A percentile compares a stretch with the other conserved stretches of the same genome.
Evolutionary conservation across 805 yeast species (phyloP).

Genomic region (Saccharomycopsis sp.): DNA sequence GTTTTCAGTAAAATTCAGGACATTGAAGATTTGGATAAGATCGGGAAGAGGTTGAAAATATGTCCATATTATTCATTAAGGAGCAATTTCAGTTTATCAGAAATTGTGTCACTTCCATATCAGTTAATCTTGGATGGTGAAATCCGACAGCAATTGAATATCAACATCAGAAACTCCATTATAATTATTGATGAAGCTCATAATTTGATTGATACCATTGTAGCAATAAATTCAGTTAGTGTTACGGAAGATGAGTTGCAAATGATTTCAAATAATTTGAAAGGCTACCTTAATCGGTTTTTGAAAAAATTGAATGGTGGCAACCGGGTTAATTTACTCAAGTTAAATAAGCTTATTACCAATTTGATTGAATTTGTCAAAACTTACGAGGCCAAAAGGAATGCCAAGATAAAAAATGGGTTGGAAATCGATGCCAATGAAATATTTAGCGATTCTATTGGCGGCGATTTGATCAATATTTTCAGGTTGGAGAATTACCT

Average conservation of each 20-base stretch:
- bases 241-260: conserved; percentile 45
- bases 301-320: conserved; percentile 58
- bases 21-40: conserved; percentile 65
- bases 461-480: conserved; percentile 67
- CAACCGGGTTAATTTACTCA: conserved; percentile 63
- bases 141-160: conserved; percentile 51
- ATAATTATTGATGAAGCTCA: conserved; percentile 92
- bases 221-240: conserved; percentile 57
- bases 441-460: conserved; percentile 45
- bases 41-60: conserved; percentile 50
- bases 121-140: conserved; percentile 57
- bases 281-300: conserved; percentile 52
- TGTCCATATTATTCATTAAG: conserved; percentile 84
- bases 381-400: conserved; percentile 22
- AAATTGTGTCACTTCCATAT: conserved; percentile 79
- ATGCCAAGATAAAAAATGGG: conserved; percentile 42
- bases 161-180: conserved; percentile 56
- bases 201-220: conserved; percentile 71
- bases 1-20: conserved; percentile 40
- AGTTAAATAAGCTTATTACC: conserved; percentile 50
- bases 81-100: conserved; percentile 48
- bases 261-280: conserved; percentile 41
- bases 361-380: conserved; percentile 44
- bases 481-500: conserved; percentile 61
- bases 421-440: conserved; percentile 42